Base-by-base conservation (phyloP, 257 asterid species). In the Rehmannia glutinosa region DNA sequence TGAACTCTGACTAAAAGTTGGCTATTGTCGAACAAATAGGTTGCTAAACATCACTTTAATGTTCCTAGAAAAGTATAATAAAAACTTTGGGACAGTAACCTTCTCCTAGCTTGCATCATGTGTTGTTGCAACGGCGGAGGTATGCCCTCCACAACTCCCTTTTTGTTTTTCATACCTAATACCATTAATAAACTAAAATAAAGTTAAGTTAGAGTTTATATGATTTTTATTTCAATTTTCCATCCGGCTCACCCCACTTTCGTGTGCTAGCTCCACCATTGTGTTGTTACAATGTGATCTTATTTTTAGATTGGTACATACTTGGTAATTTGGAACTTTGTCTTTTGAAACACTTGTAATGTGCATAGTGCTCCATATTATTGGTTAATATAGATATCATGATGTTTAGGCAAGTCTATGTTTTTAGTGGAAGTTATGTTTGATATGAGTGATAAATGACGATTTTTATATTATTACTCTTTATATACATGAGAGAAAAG, bases 401-500 rank as follows among this genome's bases (percentile, higher is more conserved):
- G 46, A 54, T 4, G 6, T 16, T 27, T 65, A 27, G 35, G 9
- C 10, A 50, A 35, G 15, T 11, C 12, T 23, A 12, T 8, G 1
- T 21, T 30, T 38, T 52, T 25, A 25, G 32, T 62, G 38, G 33
- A 27, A 25, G 20, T 23, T 52, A 53, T 39, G 9, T 36, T 43
- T 17, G 54, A 24, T 42, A 42, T 42, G 64, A 67, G 64, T 39
- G 55, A 9, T 41, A 53, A 54, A 54, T 67, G 42, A 41, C 3
- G 16, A 6, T 12, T 4, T 6, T 49, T 30, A 47, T 15, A 27
- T 55, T 53, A 21, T 24, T 11, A 1, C 8, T n/a, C 27, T 9
- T 36, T 20, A 19, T 68, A 23, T 43, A 33, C 47, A 38, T 3
- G 36, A 56, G 65, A 15, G 53, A 38, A 8, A 39, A 41, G 25